Evolutionary conservation across 805 yeast species (phyloP), one percentile per base, ranked within the genome.

Genomic region (Hanseniaspora taiwanica): DNA sequence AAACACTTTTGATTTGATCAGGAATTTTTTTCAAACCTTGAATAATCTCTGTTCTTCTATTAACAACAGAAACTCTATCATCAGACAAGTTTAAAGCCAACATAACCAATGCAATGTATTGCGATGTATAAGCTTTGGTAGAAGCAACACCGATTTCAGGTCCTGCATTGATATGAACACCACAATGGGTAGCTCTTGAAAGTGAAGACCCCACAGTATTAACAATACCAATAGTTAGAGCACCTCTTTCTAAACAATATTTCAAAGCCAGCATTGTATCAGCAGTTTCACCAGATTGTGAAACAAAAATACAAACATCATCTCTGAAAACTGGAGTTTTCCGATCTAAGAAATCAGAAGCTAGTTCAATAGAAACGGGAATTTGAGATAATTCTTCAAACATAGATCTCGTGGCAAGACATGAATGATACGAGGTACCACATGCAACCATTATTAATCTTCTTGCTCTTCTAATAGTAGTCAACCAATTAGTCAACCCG

Each of bases 61-160:
- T 68, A 35, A 69, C 55, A 64, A 73, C 75, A 35, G 94, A 81
- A 38, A 85, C 71, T 44, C 89, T 75, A 62, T 91, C 97, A 55
- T 86, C 94, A 9, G 96, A 83, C 47, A 91, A 71, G n/a, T 89
- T 84, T 40, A 91, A 71, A 1, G 97, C 97, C 66, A 91, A 73
- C 96, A 91, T 85, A 4, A 89, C 96, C 48, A 91, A 69, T 0
- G 98, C 97, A 61, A 93, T 87, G 62, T 78, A 91, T 63, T 91
- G 99, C 9, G 99, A 91, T 6, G 99, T 91, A 68, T 91, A 91
- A 21, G 98, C 98, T 66, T 91, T 91, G 37, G 99, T 91, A 10
- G 96, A 86, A 9, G 99, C 99, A 51, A 91, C 99, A 63, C 98
- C 97, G 48, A 91, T 91, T 66, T 91, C 99, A 36, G 98, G 98